Conservation (phyloP, 2,329 filamentous ascomycete genomes). For the Lachnellula willkommii region DNA sequence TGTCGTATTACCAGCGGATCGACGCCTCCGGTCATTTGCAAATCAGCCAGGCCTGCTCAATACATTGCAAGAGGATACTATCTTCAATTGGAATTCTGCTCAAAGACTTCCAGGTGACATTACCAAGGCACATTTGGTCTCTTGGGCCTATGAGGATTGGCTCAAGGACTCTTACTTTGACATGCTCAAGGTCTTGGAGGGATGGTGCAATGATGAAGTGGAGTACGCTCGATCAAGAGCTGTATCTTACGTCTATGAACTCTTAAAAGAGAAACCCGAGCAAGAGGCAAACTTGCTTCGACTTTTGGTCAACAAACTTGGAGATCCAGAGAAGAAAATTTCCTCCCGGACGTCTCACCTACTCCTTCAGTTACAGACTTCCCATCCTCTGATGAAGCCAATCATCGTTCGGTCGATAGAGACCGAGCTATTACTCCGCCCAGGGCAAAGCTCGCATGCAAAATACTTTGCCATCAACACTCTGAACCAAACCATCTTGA, state of each 20-base stretch:
- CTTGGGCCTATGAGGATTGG: slow-evolving; percentile 94
- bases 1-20: slow-evolving; percentile 72
- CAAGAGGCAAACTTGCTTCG: slow-evolving; percentile 92
- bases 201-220: slow-evolving; percentile 92
- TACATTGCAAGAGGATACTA: slow-evolving; percentile 58
- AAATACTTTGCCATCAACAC: slow-evolving; percentile 97
- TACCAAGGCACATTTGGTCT: slow-evolving; percentile 70
- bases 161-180: slow-evolving; percentile 92
- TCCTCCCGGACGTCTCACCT: slow-evolving; percentile 89
- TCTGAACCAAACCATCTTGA: slow-evolving; percentile 92
- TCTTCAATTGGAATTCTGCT: slow-evolving; percentile 57
- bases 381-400: slow-evolving; percentile 89
- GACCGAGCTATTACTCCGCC: slow-evolving; percentile 78
- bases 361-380: slow-evolving; percentile 81
- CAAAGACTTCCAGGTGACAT: slow-evolving; percentile 69
- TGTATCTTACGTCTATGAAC: slow-evolving; percentile 83
- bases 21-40: slow-evolving; percentile 74
- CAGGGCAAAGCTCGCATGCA: slow-evolving; percentile 79
- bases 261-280: slow-evolving; percentile 93
- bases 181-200: slow-evolving; percentile 82
- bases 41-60: slow-evolving; percentile 72
- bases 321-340: slow-evolving; percentile 92
- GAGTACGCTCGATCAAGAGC: slow-evolving; percentile 85
- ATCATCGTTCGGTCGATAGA: slow-evolving; percentile 82
- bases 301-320: slow-evolving; percentile 91